These are phyloP conservation scores for Fusarium sp. DNA, from an alignment of 2,329 filamentous ascomycete species.

Conservation along the genomic window DNA sequence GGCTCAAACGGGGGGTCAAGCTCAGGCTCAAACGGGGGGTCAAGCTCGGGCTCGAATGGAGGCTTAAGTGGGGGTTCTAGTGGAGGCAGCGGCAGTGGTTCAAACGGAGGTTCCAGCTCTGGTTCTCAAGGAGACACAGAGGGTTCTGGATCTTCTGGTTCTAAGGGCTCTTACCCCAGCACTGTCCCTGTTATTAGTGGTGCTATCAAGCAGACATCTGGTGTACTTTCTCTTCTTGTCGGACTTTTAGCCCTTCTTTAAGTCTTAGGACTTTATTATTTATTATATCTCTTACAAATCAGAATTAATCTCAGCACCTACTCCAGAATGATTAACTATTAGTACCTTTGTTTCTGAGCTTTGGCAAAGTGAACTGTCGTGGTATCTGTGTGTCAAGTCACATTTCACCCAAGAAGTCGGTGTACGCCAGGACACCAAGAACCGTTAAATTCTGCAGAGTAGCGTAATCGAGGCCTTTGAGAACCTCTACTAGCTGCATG, in stretches of 20 bases:
- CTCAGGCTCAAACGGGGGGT: background rate
- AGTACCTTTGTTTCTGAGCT: fast-evolving
- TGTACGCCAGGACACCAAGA: background rate
- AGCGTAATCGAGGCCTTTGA: background rate
- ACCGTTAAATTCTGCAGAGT: background rate
- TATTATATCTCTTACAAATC: background rate
- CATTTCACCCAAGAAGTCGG: background rate
- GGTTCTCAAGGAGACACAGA: background rate
- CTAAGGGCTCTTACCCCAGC: background rate
- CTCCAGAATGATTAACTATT: fast-evolving
- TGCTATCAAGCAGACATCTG: background rate
- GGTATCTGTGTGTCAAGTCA: background rate
- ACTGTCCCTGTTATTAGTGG: background rate
- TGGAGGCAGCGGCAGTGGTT: background rate
- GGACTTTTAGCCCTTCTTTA: background rate
- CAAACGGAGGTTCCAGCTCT: background rate
- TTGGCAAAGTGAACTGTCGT: background rate
- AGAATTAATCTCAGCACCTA: no score
- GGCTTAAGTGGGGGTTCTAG: background rate
- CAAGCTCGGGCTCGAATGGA: background rate
- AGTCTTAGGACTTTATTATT: background rate
- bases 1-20: background rate
- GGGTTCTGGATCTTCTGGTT: background rate
- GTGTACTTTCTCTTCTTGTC: background rate
- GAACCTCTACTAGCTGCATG: background rate